phyloP scores from a whole-genome alignment of 2,329 filamentous ascomycete genomes.

The Pseudomassariella vexata region DNA sequence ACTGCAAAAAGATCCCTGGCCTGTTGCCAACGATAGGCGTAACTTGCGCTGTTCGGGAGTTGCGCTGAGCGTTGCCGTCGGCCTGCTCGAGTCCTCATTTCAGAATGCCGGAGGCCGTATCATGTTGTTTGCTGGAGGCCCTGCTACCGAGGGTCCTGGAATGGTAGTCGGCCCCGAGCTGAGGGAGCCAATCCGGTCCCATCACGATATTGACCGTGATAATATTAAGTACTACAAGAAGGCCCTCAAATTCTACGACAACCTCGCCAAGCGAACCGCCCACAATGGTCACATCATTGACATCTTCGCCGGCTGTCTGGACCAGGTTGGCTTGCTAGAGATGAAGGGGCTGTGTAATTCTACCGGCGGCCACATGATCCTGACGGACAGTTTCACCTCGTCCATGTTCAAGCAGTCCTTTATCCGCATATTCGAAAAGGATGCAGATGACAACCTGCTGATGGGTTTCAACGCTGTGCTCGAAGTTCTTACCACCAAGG shows the following conservation, averaged over 20 bases:
- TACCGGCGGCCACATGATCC: constrained; percentile 95
- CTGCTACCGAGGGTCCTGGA: constrained; percentile 91
- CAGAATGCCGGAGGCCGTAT: constrained; percentile 92
- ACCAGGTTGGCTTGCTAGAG: constrained; percentile 93
- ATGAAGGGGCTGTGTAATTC: constrained; percentile 98
- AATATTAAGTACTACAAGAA: constrained; percentile 99
- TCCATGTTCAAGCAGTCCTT: constrained; percentile 99
- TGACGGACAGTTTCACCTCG: constrained; percentile 96
- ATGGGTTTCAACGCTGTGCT: constrained; percentile 98
- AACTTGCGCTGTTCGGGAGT: constrained; percentile 90
- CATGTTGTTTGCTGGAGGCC: constrained; percentile 94
- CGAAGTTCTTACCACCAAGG: constrained; percentile 94
- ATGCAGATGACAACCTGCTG: constrained; percentile 84
- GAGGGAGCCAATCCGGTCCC: constrained; percentile 92
- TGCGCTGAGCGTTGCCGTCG: constrained; percentile 90
- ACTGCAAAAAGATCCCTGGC: constrained; percentile 95
- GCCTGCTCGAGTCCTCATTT: constrained; percentile 88
- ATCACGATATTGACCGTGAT: constrained; percentile 97
- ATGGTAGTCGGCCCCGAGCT: constrained; percentile 96
- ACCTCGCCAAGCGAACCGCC: constrained; percentile 84
- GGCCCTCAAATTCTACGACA: constrained; percentile 91
- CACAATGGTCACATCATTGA: constrained; percentile 98
- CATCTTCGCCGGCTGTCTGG: constrained; percentile 94
- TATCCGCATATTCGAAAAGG: constrained; percentile 93
- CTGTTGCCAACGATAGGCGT: constrained; percentile 87